Base-by-base conservation (phyloP, 108 stramenopile genomes). In the Cyclotella distinguenda region DNA sequence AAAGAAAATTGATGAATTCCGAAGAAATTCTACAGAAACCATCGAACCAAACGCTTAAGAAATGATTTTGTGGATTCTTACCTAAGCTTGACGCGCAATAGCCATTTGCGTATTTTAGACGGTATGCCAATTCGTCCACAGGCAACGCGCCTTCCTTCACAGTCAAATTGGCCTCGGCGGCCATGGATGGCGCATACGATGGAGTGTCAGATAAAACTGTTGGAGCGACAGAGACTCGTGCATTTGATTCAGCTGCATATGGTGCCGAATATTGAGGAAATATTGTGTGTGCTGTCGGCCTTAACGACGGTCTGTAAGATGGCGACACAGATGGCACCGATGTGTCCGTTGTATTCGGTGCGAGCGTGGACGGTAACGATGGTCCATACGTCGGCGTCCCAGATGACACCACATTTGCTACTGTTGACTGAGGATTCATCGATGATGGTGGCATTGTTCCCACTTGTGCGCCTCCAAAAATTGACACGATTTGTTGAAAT, bases 11-110 rank as follows among this genome's bases (percentile, higher is more conserved):
- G n/a, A n/a, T n/a, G n/a, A n/a, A n/a, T n/a, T n/a, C n/a, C n/a
- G n/a, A n/a, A n/a, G n/a, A n/a, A n/a, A n/a, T n/a, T n/a, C n/a
- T n/a, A n/a, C n/a, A n/a, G n/a, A n/a, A n/a, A n/a, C n/a, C n/a
- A n/a, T n/a, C n/a, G n/a, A n/a, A n/a, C n/a, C n/a, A n/a, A n/a
- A n/a, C n/a, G n/a, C n/a, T n/a, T n/a, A n/a, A n/a, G n/a, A n/a
- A n/a, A n/a, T n/a, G n/a, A n/a, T n/a, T n/a, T n/a, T n/a, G n/a
- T n/a, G n/a, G n/a, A n/a, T n/a, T n/a, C n/a, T n/a, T n/a, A n/a
- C n/a, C n/a, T n/a, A 57, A 36, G 47, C 59, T 67, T 4, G 74
- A 36, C 13, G 74, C 74, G 45, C 74, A 75, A 56, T 68, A 75
- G 57, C 45, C 57, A 46, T 68, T 75, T 27, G 45, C 38, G 51